Percentiles rank a stretch among this genome's conserved stretches.
phyloP scores from a whole-genome alignment of 192 early-diverging fungal genomes.

The Chytriomyces confervae region DNA sequence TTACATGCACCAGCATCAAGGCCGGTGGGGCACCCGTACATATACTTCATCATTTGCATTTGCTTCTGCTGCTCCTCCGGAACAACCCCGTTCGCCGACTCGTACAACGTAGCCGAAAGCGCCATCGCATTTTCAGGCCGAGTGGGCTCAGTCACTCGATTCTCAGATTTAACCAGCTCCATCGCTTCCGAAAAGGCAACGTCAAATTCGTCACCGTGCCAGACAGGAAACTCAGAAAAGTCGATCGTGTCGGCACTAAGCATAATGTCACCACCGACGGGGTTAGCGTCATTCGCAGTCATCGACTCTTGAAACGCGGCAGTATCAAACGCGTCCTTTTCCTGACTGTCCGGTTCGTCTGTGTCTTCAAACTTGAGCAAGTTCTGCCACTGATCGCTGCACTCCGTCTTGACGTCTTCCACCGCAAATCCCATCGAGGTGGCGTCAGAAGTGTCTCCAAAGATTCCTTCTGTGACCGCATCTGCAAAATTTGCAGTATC shows the following conservation, averaged over 20 bases:
- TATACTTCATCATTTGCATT: too few species aligned
- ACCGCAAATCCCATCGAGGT: neutral
- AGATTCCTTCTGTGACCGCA: neutral
- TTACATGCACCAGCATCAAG: too few species aligned
- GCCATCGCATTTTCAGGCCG: too few species aligned
- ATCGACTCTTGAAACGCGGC: slow-evolving; percentile 9
- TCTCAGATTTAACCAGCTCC: neutral
- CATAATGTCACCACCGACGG: neutral
- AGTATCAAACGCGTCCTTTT: neutral
- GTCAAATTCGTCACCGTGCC: neutral
- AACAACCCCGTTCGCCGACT: too few species aligned
- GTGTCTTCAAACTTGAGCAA: slow-evolving; percentile 4
- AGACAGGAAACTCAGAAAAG: neutral
- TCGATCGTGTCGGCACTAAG: neutral
- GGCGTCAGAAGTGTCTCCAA: neutral
- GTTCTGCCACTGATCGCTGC: neutral
- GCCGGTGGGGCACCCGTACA: too few species aligned
- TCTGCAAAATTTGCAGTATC: neutral
- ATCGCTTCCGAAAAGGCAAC: neutral
- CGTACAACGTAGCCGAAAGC: too few species aligned
- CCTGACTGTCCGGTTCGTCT: neutral
- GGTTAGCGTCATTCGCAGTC: neutral
- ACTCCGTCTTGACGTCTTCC: neutral
- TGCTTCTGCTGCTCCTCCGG: too few species aligned
- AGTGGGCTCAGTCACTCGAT: neutral